These are phyloP conservation scores for Pseudovirgaria hyperparasitica DNA, from an alignment of 2,329 filamentous ascomycete species.

Conservation along the genomic window DNA sequence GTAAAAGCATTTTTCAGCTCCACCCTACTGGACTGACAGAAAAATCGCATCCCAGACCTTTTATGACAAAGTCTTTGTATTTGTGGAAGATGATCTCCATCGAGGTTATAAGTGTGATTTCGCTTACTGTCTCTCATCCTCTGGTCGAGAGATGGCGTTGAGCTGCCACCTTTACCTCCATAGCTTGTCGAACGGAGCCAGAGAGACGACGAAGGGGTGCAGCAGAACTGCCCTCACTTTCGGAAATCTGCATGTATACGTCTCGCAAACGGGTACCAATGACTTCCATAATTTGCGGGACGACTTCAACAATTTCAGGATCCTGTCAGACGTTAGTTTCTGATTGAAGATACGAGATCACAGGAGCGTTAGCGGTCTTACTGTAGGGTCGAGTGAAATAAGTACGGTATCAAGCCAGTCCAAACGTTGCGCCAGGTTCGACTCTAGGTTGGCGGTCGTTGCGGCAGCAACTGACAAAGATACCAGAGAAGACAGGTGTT, in stretches of 20 bases:
- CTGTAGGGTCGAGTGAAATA: constrained; percentile 38
- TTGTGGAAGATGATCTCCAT: no score
- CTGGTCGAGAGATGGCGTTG: no score
- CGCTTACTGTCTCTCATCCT: no score
- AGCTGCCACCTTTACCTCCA: no score
- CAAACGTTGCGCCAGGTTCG: constrained; percentile 41
- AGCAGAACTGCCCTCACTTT: no score
- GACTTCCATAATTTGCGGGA: constrained; percentile 47
- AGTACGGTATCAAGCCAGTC: constrained; percentile 46
- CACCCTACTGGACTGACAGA: no score
- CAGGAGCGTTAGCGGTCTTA: constrained; percentile 20
- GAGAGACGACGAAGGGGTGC: no score
- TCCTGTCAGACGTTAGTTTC: constrained; percentile 26
- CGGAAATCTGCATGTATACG: constrained; percentile 43
- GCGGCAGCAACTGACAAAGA: constrained; percentile 49
- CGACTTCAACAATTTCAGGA: constrained; percentile 41
- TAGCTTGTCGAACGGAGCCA: no score
- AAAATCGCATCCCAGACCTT: no score
- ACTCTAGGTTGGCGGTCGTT: constrained; percentile 44
- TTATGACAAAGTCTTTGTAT: no score
- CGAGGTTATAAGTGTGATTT: no score
- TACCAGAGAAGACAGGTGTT: constrained; percentile 42
- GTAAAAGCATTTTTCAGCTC: no score
- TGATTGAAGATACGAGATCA: constrained; percentile 1
- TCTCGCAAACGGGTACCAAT: constrained; percentile 43